Conservation (phyloP, 129 eudicot genomes). For the Flaveria bidentis region DNA sequence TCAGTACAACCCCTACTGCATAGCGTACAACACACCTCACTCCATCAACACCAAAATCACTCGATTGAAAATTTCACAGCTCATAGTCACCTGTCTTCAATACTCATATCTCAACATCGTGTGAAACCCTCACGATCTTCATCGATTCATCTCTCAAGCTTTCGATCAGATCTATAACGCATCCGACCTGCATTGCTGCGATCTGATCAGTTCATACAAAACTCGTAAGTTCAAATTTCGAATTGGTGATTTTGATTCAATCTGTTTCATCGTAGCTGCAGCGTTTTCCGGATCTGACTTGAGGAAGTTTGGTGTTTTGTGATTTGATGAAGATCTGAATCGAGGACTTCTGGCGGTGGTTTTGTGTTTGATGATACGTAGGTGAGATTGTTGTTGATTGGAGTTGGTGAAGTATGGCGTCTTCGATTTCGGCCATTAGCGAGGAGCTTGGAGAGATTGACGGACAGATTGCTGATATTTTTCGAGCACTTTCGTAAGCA, state of each 20-base stretch:
- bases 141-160: slow-evolving; percentile 21
- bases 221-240: slow-evolving; percentile 25
- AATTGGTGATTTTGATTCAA: slow-evolving; percentile 10
- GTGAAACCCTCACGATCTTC: slow-evolving; percentile 22
- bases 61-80: slow-evolving; percentile 16
- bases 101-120: slow-evolving; percentile 19
- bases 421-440: slow-evolving; percentile 61
- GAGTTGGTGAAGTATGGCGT: slow-evolving; percentile 43
- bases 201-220: slow-evolving; percentile 35
- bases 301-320: slow-evolving; percentile 12
- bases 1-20: slow-evolving; percentile 22
- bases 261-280: not conserved
- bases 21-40: not conserved
- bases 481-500: slow-evolving; percentile 91
- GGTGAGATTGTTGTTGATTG: slow-evolving; percentile 13
- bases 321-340: slow-evolving; percentile 22
- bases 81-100: slow-evolving; percentile 22
- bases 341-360: slow-evolving; percentile 21
- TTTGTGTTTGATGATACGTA: slow-evolving; percentile 17
- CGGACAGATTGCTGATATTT: slow-evolving; percentile 79
- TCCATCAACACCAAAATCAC: slow-evolving; percentile 23
- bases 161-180: slow-evolving; percentile 37
- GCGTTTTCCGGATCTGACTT: slow-evolving; percentile 27
- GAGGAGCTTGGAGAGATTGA: slow-evolving; percentile 95
- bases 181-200: slow-evolving; percentile 38